phyloP scores from a whole-genome alignment of 2,329 filamentous ascomycete species.

The Dactylellina parvicollis region DNA sequence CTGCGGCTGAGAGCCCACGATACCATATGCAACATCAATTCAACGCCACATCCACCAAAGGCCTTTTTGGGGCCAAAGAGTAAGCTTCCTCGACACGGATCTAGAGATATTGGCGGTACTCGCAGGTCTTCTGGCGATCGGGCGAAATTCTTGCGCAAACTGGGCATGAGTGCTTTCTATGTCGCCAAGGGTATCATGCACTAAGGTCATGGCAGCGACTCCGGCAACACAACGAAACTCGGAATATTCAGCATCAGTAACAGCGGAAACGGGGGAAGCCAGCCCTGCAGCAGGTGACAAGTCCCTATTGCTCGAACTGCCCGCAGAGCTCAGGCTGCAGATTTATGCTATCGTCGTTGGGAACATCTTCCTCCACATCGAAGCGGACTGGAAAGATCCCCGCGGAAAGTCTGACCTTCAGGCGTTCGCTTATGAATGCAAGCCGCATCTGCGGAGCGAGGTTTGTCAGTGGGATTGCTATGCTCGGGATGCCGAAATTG shows the following conservation, averaged over 20 bases:
- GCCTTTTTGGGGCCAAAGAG: too few relatives aligned
- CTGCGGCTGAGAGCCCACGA: neutral
- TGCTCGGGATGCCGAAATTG: neutral
- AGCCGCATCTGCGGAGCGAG: neutral
- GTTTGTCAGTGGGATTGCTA: neutral
- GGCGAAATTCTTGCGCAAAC: too few relatives aligned
- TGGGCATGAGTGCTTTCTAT: too few relatives aligned
- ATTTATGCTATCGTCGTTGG: slow-evolving; percentile 19
- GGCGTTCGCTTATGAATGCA: neutral
- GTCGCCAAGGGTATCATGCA: too few relatives aligned
- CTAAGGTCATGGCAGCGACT: too few relatives aligned
- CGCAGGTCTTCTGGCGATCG: too few relatives aligned
- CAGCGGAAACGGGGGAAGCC: neutral
- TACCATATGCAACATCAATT: neutral
- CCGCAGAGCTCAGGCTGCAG: slow-evolving; percentile 17
- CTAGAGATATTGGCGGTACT: too few relatives aligned
- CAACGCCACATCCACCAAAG: neutral
- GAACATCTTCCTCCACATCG: slow-evolving; percentile 5
- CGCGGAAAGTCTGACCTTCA: neutral
- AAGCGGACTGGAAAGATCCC: slow-evolving; percentile 18
- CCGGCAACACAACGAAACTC: too few relatives aligned
- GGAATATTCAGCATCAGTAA: too few relatives aligned
- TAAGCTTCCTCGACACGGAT: too few relatives aligned
- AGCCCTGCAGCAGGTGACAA: neutral
- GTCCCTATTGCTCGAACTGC: slow-evolving; percentile 12